Evolutionary conservation across 2,329 filamentous ascomycete species (phyloP).

Genomic region (Pestalotiopsis sp.): DNA sequence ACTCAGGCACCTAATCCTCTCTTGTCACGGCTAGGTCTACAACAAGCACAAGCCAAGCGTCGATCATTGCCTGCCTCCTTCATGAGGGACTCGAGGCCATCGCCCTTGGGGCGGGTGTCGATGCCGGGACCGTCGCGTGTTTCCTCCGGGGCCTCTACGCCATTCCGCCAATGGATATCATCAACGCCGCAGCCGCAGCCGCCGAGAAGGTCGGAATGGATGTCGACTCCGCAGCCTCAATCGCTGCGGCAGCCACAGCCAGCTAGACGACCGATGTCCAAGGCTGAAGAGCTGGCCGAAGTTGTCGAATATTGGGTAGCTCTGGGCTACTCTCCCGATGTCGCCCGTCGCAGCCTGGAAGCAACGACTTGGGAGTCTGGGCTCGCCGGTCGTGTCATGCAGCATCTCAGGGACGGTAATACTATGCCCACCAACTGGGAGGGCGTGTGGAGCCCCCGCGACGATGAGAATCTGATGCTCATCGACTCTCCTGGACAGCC

Average conservation of each 20-base stretch:
- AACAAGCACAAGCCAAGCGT: neutral
- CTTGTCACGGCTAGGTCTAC: neutral
- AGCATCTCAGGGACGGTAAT: slow-evolving; percentile 6
- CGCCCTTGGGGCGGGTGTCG: neutral
- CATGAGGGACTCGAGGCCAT: neutral
- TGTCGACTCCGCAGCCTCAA: neutral
- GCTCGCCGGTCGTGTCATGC: slow-evolving; percentile 7
- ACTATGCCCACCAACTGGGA: slow-evolving; percentile 11
- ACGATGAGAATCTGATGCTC: slow-evolving; percentile 7
- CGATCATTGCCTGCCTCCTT: slow-evolving; percentile 5
- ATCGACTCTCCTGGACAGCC: slow-evolving; percentile 6
- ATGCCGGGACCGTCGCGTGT: neutral
- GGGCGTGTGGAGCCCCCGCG: slow-evolving; percentile 8
- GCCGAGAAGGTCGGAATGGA: neutral
- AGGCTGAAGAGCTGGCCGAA: slow-evolving; percentile 5
- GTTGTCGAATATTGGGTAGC: slow-evolving; percentile 9
- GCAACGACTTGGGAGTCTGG: slow-evolving; percentile 9
- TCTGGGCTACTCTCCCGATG: slow-evolving; percentile 5
- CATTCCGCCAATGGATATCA: neutral
- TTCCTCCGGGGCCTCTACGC: neutral
- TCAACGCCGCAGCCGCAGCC: neutral
- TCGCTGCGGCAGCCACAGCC: neutral
- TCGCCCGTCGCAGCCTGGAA: slow-evolving; percentile 9
- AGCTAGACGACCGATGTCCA: neutral
- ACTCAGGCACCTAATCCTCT: slow-evolving; percentile 5